phyloP scores from a whole-genome alignment of 805 yeast genomes.

The Cyberlindnera sargentensis region DNA sequence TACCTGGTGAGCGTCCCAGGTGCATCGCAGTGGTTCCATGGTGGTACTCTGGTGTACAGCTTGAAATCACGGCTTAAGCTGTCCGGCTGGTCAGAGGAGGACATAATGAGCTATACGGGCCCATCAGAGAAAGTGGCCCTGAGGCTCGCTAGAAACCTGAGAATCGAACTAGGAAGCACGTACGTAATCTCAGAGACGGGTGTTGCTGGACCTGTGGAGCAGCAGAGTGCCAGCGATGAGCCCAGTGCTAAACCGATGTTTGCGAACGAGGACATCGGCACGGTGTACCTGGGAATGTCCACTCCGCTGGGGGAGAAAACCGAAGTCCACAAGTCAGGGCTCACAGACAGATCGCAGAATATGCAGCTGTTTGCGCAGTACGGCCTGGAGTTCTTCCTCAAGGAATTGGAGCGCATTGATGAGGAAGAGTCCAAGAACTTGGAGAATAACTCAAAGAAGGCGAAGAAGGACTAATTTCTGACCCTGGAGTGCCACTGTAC shows the following conservation, averaged over 20 bases:
- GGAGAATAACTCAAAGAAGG: too few species aligned
- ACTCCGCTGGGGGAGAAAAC: conserved; percentile 57
- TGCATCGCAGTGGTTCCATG: conserved; percentile 76
- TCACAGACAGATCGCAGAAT: conserved; percentile 49
- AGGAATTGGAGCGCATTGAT: conserved; percentile 32
- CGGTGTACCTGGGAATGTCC: conserved; percentile 63
- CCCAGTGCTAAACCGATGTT: conserved; percentile 26
- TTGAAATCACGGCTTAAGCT: conserved; percentile 65
- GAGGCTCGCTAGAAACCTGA: conserved; percentile 69
- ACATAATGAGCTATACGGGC: conserved; percentile 68
- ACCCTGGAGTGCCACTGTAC: too few species aligned
- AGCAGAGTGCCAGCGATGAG: neutral
- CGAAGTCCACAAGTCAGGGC: conserved; percentile 37
- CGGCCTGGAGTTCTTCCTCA: conserved; percentile 56
- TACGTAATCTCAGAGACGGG: conserved; percentile 83
- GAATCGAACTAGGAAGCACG: conserved; percentile 76
- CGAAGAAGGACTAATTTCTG: too few species aligned
- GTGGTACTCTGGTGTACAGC: conserved; percentile 77
- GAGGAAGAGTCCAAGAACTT: conserved; percentile 1
- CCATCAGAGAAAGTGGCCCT: conserved; percentile 72
- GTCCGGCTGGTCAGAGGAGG: conserved; percentile 72
- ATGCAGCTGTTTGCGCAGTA: conserved; percentile 70
- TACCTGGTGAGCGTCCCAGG: conserved; percentile 80
- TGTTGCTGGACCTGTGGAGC: conserved; percentile 69
- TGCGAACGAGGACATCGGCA: conserved; percentile 43